These are phyloP conservation scores for Penicillium egyptiacum DNA, from an alignment of 495 filamentous ascomycete genomes.

Conservation along the genomic window DNA sequence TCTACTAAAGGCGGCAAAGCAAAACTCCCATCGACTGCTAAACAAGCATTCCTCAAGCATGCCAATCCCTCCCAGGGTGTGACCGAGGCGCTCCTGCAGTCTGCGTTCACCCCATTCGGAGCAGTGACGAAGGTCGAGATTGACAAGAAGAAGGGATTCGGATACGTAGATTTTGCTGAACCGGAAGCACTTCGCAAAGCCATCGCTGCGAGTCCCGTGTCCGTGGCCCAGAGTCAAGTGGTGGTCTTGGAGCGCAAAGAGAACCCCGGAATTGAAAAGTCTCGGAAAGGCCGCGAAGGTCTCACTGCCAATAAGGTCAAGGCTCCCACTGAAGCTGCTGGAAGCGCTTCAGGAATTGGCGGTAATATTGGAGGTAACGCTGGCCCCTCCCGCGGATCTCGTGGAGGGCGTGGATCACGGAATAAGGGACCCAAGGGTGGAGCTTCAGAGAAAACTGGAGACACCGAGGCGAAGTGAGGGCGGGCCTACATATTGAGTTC, in stretches of 20 bases:
- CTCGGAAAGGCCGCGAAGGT: constrained; percentile 41
- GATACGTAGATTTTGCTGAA: constrained; percentile 81
- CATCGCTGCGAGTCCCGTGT: constrained; percentile 75
- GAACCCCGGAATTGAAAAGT: constrained; percentile 40
- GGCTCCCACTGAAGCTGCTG: neutral
- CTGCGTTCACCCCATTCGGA: constrained; percentile 70
- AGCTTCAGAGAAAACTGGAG: constrained; percentile 19
- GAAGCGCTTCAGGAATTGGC: constrained; percentile 2
- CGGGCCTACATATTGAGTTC: neutral
- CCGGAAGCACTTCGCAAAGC: constrained; percentile 70
- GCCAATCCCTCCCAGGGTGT: constrained; percentile 90
- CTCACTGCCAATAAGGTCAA: constrained; percentile 16
- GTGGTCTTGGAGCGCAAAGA: constrained; percentile 81
- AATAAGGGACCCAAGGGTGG: constrained; percentile 33
- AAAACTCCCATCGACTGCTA: constrained; percentile 55
- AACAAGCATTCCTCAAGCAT: constrained; percentile 89
- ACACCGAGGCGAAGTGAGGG: constrained; percentile 17
- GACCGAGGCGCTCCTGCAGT: constrained; percentile 71
- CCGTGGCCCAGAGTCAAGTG: constrained; percentile 79
- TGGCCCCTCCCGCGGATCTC: constrained; percentile 41
- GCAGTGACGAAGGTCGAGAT: constrained; percentile 77
- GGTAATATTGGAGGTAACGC: constrained; percentile 15
- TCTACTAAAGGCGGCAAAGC: constrained; percentile 31
- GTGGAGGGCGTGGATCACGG: constrained; percentile 35
- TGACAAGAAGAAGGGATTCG: constrained; percentile 89